Base-by-base conservation (phyloP, 2,329 filamentous ascomycete species). In the Epichloe scottii region DNA sequence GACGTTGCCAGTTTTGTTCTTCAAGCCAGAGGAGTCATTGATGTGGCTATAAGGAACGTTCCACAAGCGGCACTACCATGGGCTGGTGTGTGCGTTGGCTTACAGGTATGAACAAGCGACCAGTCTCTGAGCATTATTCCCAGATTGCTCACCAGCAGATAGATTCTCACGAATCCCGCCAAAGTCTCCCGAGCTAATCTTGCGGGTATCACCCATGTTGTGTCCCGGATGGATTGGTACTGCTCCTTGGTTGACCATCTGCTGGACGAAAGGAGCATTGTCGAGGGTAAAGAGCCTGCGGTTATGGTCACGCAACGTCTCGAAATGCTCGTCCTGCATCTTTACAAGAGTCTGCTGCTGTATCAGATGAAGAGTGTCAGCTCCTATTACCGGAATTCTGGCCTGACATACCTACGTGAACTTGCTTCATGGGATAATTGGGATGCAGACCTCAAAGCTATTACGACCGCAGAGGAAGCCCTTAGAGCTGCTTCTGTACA, bases 121-220 rank as follows among this genome's bases (percentile, higher is more conserved):
- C 15, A 15, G 26, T 26, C 39, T 23, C 23, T 7, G 33, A 30
- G 8, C 8, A 30, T 30, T 30, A 30, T 30, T 10, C 8, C 8
- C 26, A 30, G 26, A 30, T 30, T 30, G 19, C 49, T 51, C 17
- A 51, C 26, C 7, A 38, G n/a, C 44, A 14, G 26, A n/a, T 37
- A 52, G 52, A 54, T 54, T 26, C 50, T 54, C n/a, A 54, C 52
- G 4, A 54, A 54, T 42, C 52, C 52, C 6, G 52, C 52, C 21
- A 54, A 37, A 30, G 50, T 48, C 15, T 54, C 52, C 2, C 34
- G 52, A 26, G 43, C 47, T 8, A 54, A 54, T 35, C 50, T 54
- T 21, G 46, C 50, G 10, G 52, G 50, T 2, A 52, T 54, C 15
- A 52, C 52, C 12, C 52, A 54, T 19, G 52, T 54, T 10, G 50